Percentiles rank a stretch among this genome's conserved stretches.
phyloP scores from a whole-genome alignment of 2,329 filamentous ascomycete species.

The Cladophialophora immunda region DNA sequence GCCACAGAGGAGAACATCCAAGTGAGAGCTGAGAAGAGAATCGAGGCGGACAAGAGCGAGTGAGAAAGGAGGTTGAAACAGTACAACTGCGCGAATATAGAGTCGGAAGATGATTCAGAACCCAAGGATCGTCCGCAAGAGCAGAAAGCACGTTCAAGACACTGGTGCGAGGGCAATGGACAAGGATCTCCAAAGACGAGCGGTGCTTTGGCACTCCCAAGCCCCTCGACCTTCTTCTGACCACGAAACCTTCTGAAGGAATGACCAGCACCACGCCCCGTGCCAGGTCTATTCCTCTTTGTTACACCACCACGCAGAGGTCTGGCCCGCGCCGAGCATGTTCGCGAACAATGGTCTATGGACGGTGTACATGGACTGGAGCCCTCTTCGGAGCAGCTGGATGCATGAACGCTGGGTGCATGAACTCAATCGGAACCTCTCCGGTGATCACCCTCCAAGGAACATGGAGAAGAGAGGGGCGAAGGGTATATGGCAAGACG shows the following conservation, averaged over 20 bases:
- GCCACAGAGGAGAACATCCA: background rate
- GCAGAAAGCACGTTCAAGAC: background rate
- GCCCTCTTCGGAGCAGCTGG: background rate
- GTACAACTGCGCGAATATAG: background rate
- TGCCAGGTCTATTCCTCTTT: background rate
- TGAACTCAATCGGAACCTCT: background rate
- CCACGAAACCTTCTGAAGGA: background rate
- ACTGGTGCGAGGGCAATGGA: background rate
- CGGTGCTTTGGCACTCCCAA: background rate
- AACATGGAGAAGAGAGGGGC: background rate
- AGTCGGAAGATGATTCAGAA: background rate
- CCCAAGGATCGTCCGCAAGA: background rate
- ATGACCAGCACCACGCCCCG: background rate
- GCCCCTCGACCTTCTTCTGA: background rate
- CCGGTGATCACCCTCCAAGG: background rate
- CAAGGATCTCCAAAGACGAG: background rate
- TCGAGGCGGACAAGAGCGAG: constrained; percentile 10
- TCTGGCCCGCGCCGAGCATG: background rate
- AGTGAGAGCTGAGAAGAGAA: background rate
- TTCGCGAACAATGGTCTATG: background rate
- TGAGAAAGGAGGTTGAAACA: constrained; percentile 1
- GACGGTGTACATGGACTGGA: background rate
- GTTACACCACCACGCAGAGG: background rate
- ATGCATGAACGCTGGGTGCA: background rate
- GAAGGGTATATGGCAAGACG: background rate